Evolutionary conservation across 2,329 filamentous ascomycete species (phyloP), one percentile per base, ranked within the genome.

Genomic region (Botryotinia narcissicola): DNA sequence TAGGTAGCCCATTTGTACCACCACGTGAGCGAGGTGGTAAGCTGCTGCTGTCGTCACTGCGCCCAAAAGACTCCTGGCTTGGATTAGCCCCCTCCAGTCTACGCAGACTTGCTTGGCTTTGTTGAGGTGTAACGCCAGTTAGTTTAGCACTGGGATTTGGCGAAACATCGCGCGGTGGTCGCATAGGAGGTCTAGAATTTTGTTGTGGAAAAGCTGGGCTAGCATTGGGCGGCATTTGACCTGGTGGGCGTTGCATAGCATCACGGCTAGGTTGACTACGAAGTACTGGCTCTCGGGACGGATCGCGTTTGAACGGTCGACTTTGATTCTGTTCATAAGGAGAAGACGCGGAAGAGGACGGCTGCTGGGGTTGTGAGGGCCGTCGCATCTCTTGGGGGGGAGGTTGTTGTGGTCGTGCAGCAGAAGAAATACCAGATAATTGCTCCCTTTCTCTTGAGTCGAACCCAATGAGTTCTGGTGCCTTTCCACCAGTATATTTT

Each of bases 401-500:
- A 37, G 76, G 72, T 57, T 73, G 73, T 44, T 75, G 72, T 20
- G 76, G 76, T 61, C 75, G 72, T 60, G 77, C 60, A 62, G 77
- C 74, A 57, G 75, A 72, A 60, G 76, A 74, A 44, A 86, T 85
- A 61, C 92, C 92, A 48, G 92, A 84, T 63, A 98, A 88, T 78
- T 91, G 87, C 70, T 95, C 93, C 74, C 92, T 85, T 83, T 98
- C 94, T 74, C 87, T 89, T 70, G 89, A 87, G 78, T 95, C 93
- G 81, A 99, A 98, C 12, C 95, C 95, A 72, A 89, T 85, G 70
- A 99, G 86, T 74, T 92, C 88, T 3, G 96, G 96, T 46, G 90
- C 46, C 79, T 91, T 92, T 20, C 95, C 95, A 42, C 93, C 93
- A 0, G 96, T 98, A 81, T 98, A 99, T 83, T 98, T 99, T 79